phyloP scores from a whole-genome alignment of 371 early-diverging fungal genomes.

The Mucor circinelloides region DNA sequence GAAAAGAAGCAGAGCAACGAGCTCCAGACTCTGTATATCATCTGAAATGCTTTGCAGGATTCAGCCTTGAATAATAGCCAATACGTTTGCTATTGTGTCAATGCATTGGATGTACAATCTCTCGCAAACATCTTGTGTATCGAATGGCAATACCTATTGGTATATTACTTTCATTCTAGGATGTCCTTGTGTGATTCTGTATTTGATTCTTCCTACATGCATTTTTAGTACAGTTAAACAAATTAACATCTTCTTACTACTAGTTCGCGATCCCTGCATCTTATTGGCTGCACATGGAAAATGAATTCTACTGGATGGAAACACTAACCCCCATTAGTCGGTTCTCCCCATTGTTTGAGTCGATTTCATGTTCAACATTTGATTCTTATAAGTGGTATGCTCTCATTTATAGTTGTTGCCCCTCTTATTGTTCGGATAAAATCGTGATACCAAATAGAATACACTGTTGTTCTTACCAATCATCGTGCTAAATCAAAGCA shows the following conservation, averaged over 20 bases:
- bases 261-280: neutral
- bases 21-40: too few relatives aligned
- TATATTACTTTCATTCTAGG: too few relatives aligned
- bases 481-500: neutral
- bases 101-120: too few relatives aligned
- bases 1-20: too few relatives aligned
- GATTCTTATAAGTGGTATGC: neutral
- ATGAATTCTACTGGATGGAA: neutral
- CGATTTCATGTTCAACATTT: neutral
- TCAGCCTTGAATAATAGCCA: too few relatives aligned
- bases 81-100: too few relatives aligned
- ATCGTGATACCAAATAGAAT: neutral
- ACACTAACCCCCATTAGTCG: neutral
- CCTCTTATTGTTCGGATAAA: conserved; percentile 4
- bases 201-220: too few relatives aligned
- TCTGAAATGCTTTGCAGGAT: too few relatives aligned
- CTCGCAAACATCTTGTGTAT: too few relatives aligned
- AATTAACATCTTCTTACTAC: neutral
- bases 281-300: neutral
- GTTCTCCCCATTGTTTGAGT: conserved; percentile 18
- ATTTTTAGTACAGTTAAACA: too few relatives aligned
- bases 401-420: neutral
- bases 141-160: too few relatives aligned
- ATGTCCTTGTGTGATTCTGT: too few relatives aligned
- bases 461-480: neutral